Evolutionary conservation across 169 alveolate species (phyloP), one percentile per base, ranked within the genome.

Genomic region (Amoebophrya sp.): DNA sequence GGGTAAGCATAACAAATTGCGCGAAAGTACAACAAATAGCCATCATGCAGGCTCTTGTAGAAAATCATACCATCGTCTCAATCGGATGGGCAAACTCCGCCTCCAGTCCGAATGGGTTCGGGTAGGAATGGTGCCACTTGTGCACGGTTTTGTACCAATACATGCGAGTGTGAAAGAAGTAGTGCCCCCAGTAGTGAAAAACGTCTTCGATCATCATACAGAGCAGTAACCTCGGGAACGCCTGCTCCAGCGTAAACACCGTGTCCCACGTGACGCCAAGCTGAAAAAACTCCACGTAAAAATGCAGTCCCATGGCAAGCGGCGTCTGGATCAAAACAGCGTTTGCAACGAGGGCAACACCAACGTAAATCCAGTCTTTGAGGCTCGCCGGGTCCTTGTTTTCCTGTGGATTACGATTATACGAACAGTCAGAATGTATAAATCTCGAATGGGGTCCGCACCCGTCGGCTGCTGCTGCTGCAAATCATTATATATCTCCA

Each of bases 101-200:
- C 83, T 66, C 83, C 10, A 66, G 83, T 0, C 83, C 83, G 83
- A 66, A 66, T 1, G 83, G 83, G 83, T 66, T 66, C 83, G 83
- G 83, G 83, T 66, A 66, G 38, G 83, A 66, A 25, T 66, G 83
- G 83, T 66, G 83, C 29, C 0, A 25, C 35, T 66, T 66, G 83
- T 66, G 83, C 35, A 66, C 83, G 32, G 83, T 66, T 25, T 66
- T 66, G 83, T 66, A 66, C 83, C 83, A 66, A 25, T 66, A 66
- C 83, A 66, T 66, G 38, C 83, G 29, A 2, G 83, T 66, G 35
- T 66, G 83, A 25, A 66, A 66, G 35, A 66, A 66, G 83, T 66
- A 66, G 83, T 66, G 83, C 39, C 83, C 83, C 83, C 83, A 66
- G 83, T 25, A 66, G 35, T 66, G 83, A 3, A 66, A 18, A 66